These are phyloP conservation scores for Cyberlindnera euphorbiae DNA, from an alignment of 805 yeast genomes.

Conservation along the genomic window DNA sequence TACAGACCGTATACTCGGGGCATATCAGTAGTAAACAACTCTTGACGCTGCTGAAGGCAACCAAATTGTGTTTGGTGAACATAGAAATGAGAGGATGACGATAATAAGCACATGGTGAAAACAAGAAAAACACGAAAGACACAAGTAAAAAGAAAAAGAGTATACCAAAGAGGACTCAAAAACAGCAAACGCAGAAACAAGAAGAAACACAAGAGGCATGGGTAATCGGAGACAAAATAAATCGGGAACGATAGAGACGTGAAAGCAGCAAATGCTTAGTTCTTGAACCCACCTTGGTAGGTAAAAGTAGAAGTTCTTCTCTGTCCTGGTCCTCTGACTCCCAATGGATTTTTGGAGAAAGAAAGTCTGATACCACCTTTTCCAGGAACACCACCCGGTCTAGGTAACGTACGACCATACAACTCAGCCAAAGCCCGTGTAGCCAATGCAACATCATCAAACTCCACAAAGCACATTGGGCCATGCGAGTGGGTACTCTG, in stretches of 20 bases:
- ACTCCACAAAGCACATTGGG: conserved; percentile 99
- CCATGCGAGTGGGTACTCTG: conserved; percentile 54
- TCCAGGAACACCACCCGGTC: conserved; percentile 61
- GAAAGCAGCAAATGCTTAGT: conserved; percentile 1
- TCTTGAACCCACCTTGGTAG: conserved; percentile 18
- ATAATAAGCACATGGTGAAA: too few relatives aligned
- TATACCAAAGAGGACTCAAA: too few relatives aligned
- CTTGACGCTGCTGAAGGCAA: too few relatives aligned
- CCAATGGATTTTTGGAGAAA: conserved; percentile 93
- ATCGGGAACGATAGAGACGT: neutral
- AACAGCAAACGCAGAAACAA: too few relatives aligned
- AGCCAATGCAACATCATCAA: conserved; percentile 92
- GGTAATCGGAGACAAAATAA: neutral
- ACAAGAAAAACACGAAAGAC: too few relatives aligned
- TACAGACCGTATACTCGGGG: too few relatives aligned
- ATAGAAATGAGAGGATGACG: too few relatives aligned
- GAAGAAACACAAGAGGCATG: neutral
- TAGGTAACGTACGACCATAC: conserved; percentile 86
- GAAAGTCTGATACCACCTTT: conserved; percentile 95
- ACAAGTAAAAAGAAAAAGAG: too few relatives aligned
- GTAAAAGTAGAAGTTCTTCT: conserved; percentile 34
- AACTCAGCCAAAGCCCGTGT: conserved; percentile 90
- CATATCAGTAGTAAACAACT: too few relatives aligned
- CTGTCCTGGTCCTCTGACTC: conserved; percentile 75
- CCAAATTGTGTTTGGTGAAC: too few relatives aligned